Conservation (phyloP, 2,329 filamentous ascomycete species). For the Phyllosticta capitalensis region DNA sequence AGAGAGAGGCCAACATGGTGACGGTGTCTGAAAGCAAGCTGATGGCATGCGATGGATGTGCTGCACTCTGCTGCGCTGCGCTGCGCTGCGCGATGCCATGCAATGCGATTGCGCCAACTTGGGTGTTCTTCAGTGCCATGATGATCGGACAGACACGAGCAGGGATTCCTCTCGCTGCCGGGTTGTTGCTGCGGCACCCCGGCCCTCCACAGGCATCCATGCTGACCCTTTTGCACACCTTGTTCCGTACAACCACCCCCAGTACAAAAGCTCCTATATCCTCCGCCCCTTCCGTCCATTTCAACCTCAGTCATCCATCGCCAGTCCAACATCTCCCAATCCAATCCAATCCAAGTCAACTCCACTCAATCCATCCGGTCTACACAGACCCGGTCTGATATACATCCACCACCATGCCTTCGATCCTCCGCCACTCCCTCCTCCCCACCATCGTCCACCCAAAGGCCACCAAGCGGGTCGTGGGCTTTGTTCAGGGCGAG, state of each 20-base stretch:
- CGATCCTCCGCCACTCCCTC: constrained; percentile 12
- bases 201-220: not conserved
- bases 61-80: no score
- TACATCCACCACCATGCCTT: constrained; percentile 6
- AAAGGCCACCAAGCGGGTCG: constrained; percentile 18
- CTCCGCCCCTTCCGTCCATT: not conserved
- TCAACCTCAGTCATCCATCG: not conserved
- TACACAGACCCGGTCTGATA: not conserved
- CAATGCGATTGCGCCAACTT: not conserved
- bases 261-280: not conserved
- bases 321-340: no score
- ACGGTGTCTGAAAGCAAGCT: no score
- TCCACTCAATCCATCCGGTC: not conserved
- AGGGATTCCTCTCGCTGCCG: no score
- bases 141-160: no score
- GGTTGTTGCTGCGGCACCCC: not conserved
- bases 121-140: no score
- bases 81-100: no score
- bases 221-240: not conserved
- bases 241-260: not conserved
- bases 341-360: not conserved
- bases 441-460: constrained; percentile 27
- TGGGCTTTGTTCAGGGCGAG: constrained; percentile 28
- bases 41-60: no score
- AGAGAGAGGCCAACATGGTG: no score